Base-by-base conservation (phyloP, 1,139 yeast species). In the Saccharomyces pastorianus region DNA sequence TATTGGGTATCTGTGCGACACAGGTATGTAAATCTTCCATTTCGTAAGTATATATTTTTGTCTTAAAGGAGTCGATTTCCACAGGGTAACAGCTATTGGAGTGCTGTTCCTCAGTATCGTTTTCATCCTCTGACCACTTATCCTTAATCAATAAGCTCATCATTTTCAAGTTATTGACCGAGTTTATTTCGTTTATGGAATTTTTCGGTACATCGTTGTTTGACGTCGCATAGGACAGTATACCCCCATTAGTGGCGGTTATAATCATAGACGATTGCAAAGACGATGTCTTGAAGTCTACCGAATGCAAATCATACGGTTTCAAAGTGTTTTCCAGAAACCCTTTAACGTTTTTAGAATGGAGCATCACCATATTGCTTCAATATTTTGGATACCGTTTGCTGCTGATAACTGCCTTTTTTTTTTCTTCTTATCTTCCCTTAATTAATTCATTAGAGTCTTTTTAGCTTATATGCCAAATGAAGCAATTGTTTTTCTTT, bases 91-190 rank as follows among this genome's bases (percentile, higher is more conserved):
- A 59, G 48, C 59, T 53, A 26, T 52, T 42, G 7, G 63, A 52
- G 11, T 50, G 23, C 46, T 58, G 60, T 14, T 56, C 57, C 6
- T 52, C 32, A 6, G 49, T 31, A n/a, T 60, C 58, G 7, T 48
- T 48, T 51, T 66, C 64, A 52, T 66, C 69, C 44, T 64, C 68
- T 6, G 56, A 52, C 71, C 71, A 68, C 53, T 66, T 68, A 53
- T 68, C 71, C 53, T 64, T 65, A 29, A 64, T 60, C 27, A 68
- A 57, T 17, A 68, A 52, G 34, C 66, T 61, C 69, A 67, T 66
- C 66, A 68, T 66, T 54, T 64, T 66, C 41, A 68, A 52, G 51
- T 66, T 66, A 49, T 63, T 67, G 5, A 60, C 27, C 1, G 65
- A 58, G 46, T 61, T 61, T 13, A 32, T 51, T 8, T 47, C 34